Evolutionary conservation across 768 basidiomycete genomes (phyloP).

Genomic region (Asterophora lycoperdoides): DNA sequence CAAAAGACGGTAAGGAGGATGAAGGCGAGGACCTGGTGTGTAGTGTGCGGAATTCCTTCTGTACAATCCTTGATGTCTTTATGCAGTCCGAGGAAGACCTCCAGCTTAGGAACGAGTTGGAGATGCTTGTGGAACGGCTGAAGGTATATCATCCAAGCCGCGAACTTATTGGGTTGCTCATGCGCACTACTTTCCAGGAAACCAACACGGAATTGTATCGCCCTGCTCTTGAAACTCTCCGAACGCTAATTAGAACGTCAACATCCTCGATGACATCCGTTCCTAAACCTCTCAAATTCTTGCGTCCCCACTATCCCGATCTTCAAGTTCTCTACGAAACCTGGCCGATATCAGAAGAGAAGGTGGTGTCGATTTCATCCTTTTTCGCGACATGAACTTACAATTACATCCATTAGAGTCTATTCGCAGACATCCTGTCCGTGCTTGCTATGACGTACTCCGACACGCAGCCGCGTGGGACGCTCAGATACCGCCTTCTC

Average conservation of each 20-base stretch:
- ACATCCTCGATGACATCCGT: conserved; percentile 99
- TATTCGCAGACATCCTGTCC: conserved; percentile 95
- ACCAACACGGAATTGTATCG: conserved; percentile 77
- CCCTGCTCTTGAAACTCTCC: conserved; percentile 88
- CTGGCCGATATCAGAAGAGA: conserved; percentile 75
- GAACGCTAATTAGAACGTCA: conserved; percentile 91
- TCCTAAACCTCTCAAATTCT: conserved; percentile 97
- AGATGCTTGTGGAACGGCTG: conserved; percentile 93
- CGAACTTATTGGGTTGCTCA: conserved; percentile 14
- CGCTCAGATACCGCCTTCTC: conserved; percentile 87
- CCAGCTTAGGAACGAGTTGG: conserved; percentile 89
- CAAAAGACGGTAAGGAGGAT: conserved; percentile 44
- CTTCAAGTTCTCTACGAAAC: conserved; percentile 80
- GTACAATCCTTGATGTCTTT: conserved; percentile 7
- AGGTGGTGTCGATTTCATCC: conserved; percentile 38
- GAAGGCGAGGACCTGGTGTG: conserved; percentile 82
- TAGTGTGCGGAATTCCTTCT: conserved; percentile 13
- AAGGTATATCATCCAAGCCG: conserved; percentile 51
- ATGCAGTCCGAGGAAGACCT: conserved; percentile 90
- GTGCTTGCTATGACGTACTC: conserved; percentile 99
- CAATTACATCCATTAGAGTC: conserved; percentile 49
- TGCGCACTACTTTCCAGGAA: conserved; percentile 56
- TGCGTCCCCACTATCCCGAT: conserved; percentile 89
- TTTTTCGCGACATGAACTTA: not conserved
- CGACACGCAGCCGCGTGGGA: conserved; percentile 94